phyloP scores from a whole-genome alignment of 108 stramenopile species.

The Aureococcus anophagefferens region DNA sequence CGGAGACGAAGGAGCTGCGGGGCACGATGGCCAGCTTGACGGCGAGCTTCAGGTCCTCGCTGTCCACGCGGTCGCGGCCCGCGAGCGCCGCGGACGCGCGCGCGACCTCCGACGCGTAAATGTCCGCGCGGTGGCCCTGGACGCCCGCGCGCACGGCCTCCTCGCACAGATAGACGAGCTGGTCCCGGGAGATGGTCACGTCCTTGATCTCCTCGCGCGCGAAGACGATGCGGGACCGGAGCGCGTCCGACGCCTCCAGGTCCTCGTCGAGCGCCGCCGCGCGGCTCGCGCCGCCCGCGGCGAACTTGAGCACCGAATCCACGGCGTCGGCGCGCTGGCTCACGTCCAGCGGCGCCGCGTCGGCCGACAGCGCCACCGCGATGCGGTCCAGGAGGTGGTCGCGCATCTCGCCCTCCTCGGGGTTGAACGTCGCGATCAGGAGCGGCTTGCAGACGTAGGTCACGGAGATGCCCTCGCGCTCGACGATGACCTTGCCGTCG shows the following conservation, averaged over 20 bases:
- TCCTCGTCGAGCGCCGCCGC: constrained; percentile 54
- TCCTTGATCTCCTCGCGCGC: constrained; percentile 82
- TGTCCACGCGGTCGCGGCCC: constrained; percentile 62
- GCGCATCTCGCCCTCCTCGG: constrained; percentile 90
- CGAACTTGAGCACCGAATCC: constrained; percentile 65
- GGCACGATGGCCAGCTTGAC: constrained; percentile 92
- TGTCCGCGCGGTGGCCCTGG: constrained; percentile 90
- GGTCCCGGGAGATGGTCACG: constrained; percentile 61
- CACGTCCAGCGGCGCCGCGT: constrained; percentile 66
- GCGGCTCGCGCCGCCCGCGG: constrained; percentile 41
- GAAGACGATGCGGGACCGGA: constrained; percentile 66
- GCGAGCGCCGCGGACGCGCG: constrained; percentile 80
- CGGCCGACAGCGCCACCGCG: constrained; percentile 73
- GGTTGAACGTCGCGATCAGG: constrained; percentile 88
- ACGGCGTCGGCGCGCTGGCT: constrained; percentile 70
- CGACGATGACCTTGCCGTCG: constrained; percentile 80
- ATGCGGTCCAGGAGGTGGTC: constrained; percentile 89
- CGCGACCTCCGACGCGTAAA: constrained; percentile 83
- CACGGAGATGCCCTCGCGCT: constrained; percentile 85
- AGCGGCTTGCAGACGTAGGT: constrained; percentile 79
- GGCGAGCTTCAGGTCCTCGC: constrained; percentile 72
- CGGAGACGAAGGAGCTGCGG: constrained; percentile 78
- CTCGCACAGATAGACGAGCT: constrained; percentile 88
- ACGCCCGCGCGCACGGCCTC: constrained; percentile 87
- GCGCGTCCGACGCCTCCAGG: constrained; percentile 23